Evolutionary conservation across 352 stramenopile genomes (phyloP), one percentile per base, ranked within the genome.

Genomic region (Phytopythium oedochilum): DNA sequence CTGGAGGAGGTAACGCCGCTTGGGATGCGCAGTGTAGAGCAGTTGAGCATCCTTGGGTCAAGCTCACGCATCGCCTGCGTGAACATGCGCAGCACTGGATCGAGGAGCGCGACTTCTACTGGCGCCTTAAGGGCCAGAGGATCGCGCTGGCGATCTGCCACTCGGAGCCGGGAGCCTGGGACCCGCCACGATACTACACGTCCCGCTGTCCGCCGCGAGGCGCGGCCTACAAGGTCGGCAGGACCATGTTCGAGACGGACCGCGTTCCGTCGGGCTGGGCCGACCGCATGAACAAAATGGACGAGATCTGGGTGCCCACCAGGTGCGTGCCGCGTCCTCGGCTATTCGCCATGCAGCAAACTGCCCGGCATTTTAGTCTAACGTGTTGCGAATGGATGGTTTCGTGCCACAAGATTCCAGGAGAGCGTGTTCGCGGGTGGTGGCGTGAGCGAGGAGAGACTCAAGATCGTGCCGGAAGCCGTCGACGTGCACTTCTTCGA

Each of bases 231-330:
- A 75, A 55, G 0, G 77, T 98, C 9, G 93, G 93, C 14, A 61
- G 93, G 2, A 98, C 93, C 2, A 98, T 98, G 93, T 98, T 98
- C 56, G 93, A 98, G 71, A 98, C 92, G 36, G 92, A 98, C 61
- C 78, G 92, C 55, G 69, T 98, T 48, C 92, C 92, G 8, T 73
- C 62, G n/a, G 92, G 89, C 25, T 98, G 92, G 92, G 36, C 71
- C 3, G 64, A 86, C 17, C 73, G 91, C 46, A 92, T 97, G 76
- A 92, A 96, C 56, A 61, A 67, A 12, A 96, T 98, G 86, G 82
- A 98, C 65, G 90, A 98, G 73, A 89, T 97, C 44, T 98, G 89
- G 89, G 92, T 97, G 18, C 91, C 91, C 9, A 97, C 88, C 3
- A 77, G 72, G 59, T 75, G 49, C 20, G 64, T 42, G n/a, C n/a